Evolutionary conservation across 2,329 filamentous ascomycete genomes (phyloP).

Genomic region (Penicillium expansum): DNA sequence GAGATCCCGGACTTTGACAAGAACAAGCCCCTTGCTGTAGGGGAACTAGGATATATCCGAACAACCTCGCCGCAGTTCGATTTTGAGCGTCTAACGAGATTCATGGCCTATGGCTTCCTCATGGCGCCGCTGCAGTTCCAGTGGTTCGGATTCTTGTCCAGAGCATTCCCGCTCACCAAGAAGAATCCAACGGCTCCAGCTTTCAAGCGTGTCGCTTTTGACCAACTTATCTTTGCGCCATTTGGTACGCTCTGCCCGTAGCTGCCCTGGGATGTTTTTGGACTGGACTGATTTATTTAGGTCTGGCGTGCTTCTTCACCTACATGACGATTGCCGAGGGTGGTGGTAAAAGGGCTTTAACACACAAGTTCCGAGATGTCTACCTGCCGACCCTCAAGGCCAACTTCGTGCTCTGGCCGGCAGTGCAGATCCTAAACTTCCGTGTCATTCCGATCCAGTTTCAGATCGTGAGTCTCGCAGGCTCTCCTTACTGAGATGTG

Average conservation of each 20-base stretch:
- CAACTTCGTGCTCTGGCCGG: slow-evolving; percentile 92
- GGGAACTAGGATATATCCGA: slow-evolving; percentile 64
- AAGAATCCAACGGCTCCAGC: slow-evolving; percentile 70
- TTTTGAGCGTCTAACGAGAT: slow-evolving; percentile 88
- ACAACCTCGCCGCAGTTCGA: slow-evolving; percentile 79
- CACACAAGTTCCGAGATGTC: slow-evolving; percentile 85
- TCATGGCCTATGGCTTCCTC: slow-evolving; percentile 95
- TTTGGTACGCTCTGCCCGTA: slow-evolving; percentile 57
- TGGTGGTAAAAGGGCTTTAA: slow-evolving; percentile 74
- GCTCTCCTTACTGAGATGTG: neutral
- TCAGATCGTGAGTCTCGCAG: slow-evolving; percentile 71
- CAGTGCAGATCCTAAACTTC: slow-evolving; percentile 96
- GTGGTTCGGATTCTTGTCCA: slow-evolving; percentile 87
- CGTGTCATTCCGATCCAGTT: slow-evolving; percentile 91
- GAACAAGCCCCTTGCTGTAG: slow-evolving; percentile 66
- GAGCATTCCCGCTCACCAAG: slow-evolving; percentile 81
- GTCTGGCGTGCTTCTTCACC: slow-evolving; percentile 84
- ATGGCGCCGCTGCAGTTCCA: slow-evolving; percentile 95
- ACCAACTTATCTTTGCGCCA: slow-evolving; percentile 91
- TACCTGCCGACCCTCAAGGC: slow-evolving; percentile 92
- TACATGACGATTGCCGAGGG: slow-evolving; percentile 96
- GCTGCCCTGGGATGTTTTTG: neutral
- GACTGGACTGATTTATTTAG: slow-evolving; percentile 35
- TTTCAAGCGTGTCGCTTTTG: slow-evolving; percentile 84
- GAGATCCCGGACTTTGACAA: slow-evolving; percentile 85